Percentiles rank a stretch among this genome's conserved stretches.
Conservation (phyloP, 1,284 basidiomycete genomes). For the Xerocomus amazonicus region DNA sequence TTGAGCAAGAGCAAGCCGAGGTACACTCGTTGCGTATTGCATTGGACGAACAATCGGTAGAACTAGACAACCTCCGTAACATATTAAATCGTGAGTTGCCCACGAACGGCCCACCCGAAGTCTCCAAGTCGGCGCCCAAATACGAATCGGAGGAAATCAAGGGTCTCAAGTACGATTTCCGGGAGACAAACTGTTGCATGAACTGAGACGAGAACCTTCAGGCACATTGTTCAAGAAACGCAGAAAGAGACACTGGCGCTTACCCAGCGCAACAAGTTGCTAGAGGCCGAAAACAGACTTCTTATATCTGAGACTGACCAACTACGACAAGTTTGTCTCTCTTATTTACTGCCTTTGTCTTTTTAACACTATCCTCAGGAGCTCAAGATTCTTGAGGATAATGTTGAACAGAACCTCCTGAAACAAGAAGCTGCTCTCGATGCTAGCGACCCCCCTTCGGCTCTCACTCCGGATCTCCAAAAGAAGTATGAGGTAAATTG, state of each 20-base stretch:
- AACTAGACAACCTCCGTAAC: constrained; percentile 57
- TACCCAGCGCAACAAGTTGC: constrained; percentile 61
- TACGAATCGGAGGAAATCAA: constrained; percentile 63
- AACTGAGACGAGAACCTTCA: constrained; percentile 29
- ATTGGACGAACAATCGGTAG: constrained; percentile 45
- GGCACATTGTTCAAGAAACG: constrained; percentile 84
- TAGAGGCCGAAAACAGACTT: constrained; percentile 75
- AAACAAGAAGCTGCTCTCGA: constrained; percentile 48
- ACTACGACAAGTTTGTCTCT: constrained; percentile 58
- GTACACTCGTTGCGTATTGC: constrained; percentile 36
- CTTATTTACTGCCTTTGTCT: no score
- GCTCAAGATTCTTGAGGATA: constrained; percentile 69
- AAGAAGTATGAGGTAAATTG: constrained; percentile 50
- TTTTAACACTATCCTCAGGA: constrained; percentile 44
- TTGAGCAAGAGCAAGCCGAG: constrained; percentile 39
- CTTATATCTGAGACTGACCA: constrained; percentile 72
- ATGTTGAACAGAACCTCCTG: constrained; percentile 61
- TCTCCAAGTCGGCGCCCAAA: constrained; percentile 40
- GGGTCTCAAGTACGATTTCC: constrained; percentile 63
- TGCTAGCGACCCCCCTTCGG: constrained; percentile 26
- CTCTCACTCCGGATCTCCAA: constrained; percentile 38
- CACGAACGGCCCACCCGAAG: constrained; percentile 39
- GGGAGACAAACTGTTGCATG: background rate
- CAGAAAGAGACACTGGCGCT: constrained; percentile 76
- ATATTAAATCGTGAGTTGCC: constrained; percentile 53